Percentiles rank a stretch among this genome's conserved stretches.
These are phyloP conservation scores for Fraxinus americana DNA, from an alignment of 257 asterid genomes.

Conservation along the genomic window DNA sequence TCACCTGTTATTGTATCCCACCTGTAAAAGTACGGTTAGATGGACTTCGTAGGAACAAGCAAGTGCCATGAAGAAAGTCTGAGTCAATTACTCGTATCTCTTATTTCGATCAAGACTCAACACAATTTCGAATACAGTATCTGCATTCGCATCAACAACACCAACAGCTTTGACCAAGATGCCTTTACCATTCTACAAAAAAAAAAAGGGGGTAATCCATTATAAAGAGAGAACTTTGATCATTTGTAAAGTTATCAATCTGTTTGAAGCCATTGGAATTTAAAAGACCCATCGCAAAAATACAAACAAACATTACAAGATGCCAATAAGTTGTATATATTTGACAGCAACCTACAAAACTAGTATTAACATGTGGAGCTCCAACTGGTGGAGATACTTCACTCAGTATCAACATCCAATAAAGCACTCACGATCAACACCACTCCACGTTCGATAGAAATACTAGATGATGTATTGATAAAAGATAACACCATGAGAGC, in stretches of 20 bases:
- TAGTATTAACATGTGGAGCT: neutral
- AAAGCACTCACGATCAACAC: neutral
- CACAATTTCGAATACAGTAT: slow-evolving; percentile 84
- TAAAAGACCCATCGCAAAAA: slow-evolving; percentile 19
- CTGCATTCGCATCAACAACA: slow-evolving; percentile 90
- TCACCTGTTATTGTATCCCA: slow-evolving; percentile 97
- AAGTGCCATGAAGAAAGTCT: slow-evolving; percentile 19
- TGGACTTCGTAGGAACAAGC: slow-evolving; percentile 25
- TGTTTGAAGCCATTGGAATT: slow-evolving; percentile 15
- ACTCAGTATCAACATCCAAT: neutral
- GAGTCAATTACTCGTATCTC: slow-evolving; percentile 82
- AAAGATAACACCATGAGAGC: neutral
- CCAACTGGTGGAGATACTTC: neutral
- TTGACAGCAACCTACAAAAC: neutral
- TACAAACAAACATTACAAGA: slow-evolving; percentile 5
- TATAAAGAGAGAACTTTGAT: slow-evolving; percentile 13
- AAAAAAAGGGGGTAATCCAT: neutral
- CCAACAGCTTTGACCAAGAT: slow-evolving; percentile 93
- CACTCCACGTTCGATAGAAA: neutral
- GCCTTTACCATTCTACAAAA: slow-evolving; percentile 73
- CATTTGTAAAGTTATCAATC: slow-evolving; percentile 10
- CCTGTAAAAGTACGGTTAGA: slow-evolving; percentile 60
- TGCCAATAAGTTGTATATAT: neutral
- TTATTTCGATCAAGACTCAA: slow-evolving; percentile 68
- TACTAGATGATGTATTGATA: neutral